Base-by-base conservation (phyloP, 2,329 filamentous ascomycete genomes). In the Epichloe festucae region DNA sequence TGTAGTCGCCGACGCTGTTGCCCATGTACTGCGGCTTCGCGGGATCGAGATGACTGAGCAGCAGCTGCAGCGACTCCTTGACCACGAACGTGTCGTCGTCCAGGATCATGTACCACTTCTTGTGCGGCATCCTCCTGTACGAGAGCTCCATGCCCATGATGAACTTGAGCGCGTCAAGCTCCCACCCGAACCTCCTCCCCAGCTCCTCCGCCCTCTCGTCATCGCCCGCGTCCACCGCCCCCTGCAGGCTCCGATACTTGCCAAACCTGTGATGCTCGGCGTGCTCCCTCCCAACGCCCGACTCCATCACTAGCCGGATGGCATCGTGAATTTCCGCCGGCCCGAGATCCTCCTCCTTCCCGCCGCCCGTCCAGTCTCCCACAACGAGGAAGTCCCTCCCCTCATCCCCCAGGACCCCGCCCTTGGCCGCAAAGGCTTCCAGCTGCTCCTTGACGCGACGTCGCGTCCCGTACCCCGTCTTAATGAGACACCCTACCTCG, bases 81-180 rank as follows among this genome's bases (percentile, higher is more conserved):
- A 79, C 67, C 44, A 80, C 60, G 58, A 73, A 80, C 1, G 75
- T 80, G 59, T 81, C 77, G 61, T 80, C 77, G 61, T 80, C 77
- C 14, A 77, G 62, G 55, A 80, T 72, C 54, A 79, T 61, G 58
- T 79, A 80, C 77, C 77, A 80, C 59, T 77, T 77, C 65, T 79
- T 80, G 54, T 67, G 61, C 0, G 76, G 77, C 59, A 78, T 66
- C 15, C 64, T 67, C 40, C 67, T 62, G 65, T 73, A 77, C 19
- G 73, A 67, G 54, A 76, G 69, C 56, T 79, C 74, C 56, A 81
- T 71, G 43, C 75, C 73, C 41, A 75, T 71, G 49, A 79, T 71
- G 59, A 78, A 78, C 76, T 76, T 76, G 54, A 76, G 63, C 0
- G 72, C 71, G 58, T 76, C 73, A 50, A 76, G 57, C 56, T 76